Base-by-base conservation (phyloP, 495 filamentous ascomycete genomes). In the Penicillium pancosmium region DNA sequence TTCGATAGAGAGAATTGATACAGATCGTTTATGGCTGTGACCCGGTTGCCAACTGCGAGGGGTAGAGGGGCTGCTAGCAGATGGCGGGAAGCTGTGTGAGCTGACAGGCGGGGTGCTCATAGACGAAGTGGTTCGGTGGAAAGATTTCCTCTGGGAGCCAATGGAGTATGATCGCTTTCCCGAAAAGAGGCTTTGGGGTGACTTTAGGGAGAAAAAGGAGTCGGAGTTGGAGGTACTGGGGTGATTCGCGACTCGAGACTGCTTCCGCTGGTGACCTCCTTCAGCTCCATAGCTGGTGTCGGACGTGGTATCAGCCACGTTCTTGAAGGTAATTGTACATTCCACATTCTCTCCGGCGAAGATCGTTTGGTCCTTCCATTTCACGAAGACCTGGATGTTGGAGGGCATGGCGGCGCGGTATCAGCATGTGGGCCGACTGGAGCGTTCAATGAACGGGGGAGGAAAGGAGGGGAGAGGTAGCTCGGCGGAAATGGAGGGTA, bases 241-340 rank as follows among this genome's bases (percentile, higher is more conserved):
- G 51, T 71, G 69, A 57, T 67, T 67, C 58, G 68, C 76, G 60
- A 74, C 67, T 59, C 78, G 69, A 56, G 74, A 77, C 53, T 61
- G 69, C 72, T 78, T 83, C 70, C 75, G 71, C 63, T 76, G 81
- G 66, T 71, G 75, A 31, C 19, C 57, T 53, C 38, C 64, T 52
- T 66, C 74, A 68, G 35, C 67, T 61, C 18, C 69, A 65, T 65
- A 78, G 70, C 54, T 66, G 53, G 65, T 46, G 25, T 76, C 73
- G 13, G 66, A 54, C 21, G 55, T 59, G 43, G 55, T 71, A 47
- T 79, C 75, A 21, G 90, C 84, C 58, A 92, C 83, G 69, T 98
- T 98, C 75, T 89, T 93, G 77, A 98, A 98, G 43, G 91, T 97
- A 66, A 98, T 97, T 52, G 85, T 91, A 74, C 94, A 97, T 75